Evolutionary conservation across 495 filamentous ascomycete species (phyloP), one percentile per base, ranked within the genome.

Genomic region (Penicillium manginii): DNA sequence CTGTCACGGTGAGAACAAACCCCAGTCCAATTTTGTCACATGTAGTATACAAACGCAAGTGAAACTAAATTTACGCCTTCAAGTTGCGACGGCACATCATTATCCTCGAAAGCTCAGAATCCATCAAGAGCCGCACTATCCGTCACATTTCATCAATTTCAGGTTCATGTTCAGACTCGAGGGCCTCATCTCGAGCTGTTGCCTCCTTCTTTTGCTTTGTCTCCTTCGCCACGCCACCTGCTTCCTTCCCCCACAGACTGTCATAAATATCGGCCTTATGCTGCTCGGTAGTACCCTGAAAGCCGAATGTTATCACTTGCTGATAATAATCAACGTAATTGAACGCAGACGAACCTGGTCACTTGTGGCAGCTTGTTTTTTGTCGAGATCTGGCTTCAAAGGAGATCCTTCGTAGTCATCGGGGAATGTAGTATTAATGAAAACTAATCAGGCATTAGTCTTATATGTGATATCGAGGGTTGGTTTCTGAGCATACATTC

Each of bases 181-280:
- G 40, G 23, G 47, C 29, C 26, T 59, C 37, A 29, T 39, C 40
- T 12, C 6, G 26, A 21, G 51, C 11, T 18, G 58, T 59, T 32
- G 40, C 22, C 29, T 18, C 2, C 47, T 50, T 29, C 9, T 7
- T 29, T 29, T 29, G 26, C 26, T 51, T 23, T 23, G 19, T 3
- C 4, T 15, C 12, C 21, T 22, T 40, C 15, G 7, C 33, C 18
- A 37, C 10, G 2, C 40, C 40, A 43, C 40, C 6, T 26, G 21
- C 21, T 26, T 57, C 22, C 14, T 50, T 40, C 1, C 58, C 58
- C 17, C 47, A 50, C 3, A 65, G 32, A 42, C 62, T 65, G 5
- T 65, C 62, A 29, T 54, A 61, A 4, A 65, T 65, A 50, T 59
- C 58, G n/a, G 52, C 47, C 19, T 42, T 61, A 26, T 65, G 62